Evolutionary conservation across 2,329 filamentous ascomycete species (phyloP).

Genomic region (Teratosphaeria zuluensis): DNA sequence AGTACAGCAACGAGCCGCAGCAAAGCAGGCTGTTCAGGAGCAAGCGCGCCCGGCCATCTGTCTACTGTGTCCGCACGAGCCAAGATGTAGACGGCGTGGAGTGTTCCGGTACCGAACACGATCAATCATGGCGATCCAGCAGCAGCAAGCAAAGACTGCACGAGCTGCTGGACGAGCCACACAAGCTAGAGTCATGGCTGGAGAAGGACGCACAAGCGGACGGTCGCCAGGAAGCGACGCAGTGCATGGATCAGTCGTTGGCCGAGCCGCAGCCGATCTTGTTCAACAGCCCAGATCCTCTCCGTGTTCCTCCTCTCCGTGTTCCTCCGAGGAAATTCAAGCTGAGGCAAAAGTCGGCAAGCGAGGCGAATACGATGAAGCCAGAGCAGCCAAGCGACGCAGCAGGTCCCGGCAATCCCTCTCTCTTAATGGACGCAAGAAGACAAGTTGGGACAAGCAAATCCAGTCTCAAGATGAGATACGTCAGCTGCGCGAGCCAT

Average conservation of each 20-base stretch:
- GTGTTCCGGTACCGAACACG: background rate
- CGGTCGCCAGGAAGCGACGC: background rate
- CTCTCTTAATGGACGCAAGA: background rate
- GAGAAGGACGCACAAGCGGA: background rate
- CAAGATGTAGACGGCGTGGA: background rate
- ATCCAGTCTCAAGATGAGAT: background rate
- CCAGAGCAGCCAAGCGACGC: background rate
- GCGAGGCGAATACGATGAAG: background rate
- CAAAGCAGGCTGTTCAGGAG: background rate
- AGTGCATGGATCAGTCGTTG: background rate
- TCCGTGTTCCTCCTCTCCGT: background rate
- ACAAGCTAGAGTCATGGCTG: background rate
- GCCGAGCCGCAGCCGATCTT: background rate
- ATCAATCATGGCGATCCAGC: background rate
- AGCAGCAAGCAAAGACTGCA: background rate
- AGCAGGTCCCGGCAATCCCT: background rate
- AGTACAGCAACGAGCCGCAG: background rate
- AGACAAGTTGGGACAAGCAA: background rate
- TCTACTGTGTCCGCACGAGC: background rate
- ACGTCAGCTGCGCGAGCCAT: background rate
- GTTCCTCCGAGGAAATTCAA: background rate
- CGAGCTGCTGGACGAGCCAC: background rate
- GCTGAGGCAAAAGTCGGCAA: background rate
- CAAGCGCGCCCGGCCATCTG: background rate
- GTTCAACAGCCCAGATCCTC: background rate